phyloP scores from a whole-genome alignment of 202 grass and related monocot genomes.

The Carex sylvatica region DNA sequence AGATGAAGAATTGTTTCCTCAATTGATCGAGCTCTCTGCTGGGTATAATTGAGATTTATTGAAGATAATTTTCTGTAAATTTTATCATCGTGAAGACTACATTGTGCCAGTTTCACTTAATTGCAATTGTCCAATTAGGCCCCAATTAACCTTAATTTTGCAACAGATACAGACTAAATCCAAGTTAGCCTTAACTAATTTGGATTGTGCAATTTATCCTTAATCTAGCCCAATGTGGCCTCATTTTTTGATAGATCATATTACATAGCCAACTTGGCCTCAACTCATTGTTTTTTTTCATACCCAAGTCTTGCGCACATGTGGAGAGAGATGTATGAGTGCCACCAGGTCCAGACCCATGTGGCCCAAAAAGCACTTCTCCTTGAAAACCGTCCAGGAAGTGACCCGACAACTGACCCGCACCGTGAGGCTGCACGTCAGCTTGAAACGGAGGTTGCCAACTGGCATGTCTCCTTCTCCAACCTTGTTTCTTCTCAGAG shows the following conservation, averaged over 20 bases:
- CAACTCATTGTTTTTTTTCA: conserved; percentile 29
- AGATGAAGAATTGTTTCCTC: conserved; percentile 92
- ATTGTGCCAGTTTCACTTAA: background rate
- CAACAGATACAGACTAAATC: background rate
- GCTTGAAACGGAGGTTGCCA: conserved; percentile 78
- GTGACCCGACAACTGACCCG: conserved; percentile 72
- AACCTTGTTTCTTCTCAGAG: conserved; percentile 73
- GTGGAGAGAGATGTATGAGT: conserved; percentile 96
- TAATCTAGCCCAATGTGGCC: background rate
- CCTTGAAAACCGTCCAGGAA: conserved; percentile 56
- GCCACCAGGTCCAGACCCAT: conserved; percentile 90
- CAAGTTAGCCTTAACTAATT: background rate
- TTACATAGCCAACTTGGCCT: background rate
- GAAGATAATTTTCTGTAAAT: background rate
- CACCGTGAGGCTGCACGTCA: conserved; percentile 67
- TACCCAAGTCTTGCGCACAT: conserved; percentile 66
- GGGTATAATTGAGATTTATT: conserved; percentile 51
- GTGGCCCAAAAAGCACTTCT: conserved; percentile 72
- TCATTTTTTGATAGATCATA: background rate
- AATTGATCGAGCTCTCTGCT: conserved; percentile 83
- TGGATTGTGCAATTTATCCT: background rate
- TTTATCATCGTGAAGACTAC: background rate
- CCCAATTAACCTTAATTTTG: background rate
- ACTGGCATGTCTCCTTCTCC: conserved; percentile 87
- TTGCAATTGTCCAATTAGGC: background rate